Percentiles rank a stretch among this genome's conserved stretches.
These are phyloP conservation scores for Cichorium intybus DNA, from an alignment of 140 eudicot species.

Conservation along the genomic window DNA sequence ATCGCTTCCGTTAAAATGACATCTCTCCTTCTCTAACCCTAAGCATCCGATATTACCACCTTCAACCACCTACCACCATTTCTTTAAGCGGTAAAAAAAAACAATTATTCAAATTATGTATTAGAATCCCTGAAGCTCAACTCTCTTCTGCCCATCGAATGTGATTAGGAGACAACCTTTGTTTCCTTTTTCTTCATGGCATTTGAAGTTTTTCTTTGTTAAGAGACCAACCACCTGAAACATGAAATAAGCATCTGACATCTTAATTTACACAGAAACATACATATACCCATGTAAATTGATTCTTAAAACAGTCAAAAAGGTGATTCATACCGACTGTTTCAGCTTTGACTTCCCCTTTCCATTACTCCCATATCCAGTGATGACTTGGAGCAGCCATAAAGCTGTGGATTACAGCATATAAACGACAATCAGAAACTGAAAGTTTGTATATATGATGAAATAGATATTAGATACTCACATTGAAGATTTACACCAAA, in stretches of 20 bases:
- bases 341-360: conserved; percentile 65
- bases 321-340: conserved; percentile 58
- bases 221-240: conserved; percentile 51
- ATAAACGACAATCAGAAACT: no score
- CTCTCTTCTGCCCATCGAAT: conserved; percentile 48
- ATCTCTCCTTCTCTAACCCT: no score
- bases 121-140: conserved; percentile 65
- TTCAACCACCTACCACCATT: no score
- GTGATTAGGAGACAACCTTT: conserved; percentile 52
- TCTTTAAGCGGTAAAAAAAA: no score
- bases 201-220: conserved; percentile 47
- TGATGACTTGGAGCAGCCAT: conserved; percentile 50
- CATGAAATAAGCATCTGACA: conserved; percentile 2
- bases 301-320: no score
- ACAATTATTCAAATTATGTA: no score
- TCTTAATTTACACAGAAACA: no score
- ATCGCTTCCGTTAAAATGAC: no score
- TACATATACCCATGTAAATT: no score
- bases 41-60: no score
- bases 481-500: conserved; percentile 70
- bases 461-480: no score
- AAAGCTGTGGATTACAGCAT: conserved; percentile 39
- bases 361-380: conserved; percentile 71
- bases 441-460: not conserved
- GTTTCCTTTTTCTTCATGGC: conserved; percentile 66